These are phyloP conservation scores for Casaregolazyma suthepensis DNA, from an alignment of 1,139 yeast species.

Conservation along the genomic window DNA sequence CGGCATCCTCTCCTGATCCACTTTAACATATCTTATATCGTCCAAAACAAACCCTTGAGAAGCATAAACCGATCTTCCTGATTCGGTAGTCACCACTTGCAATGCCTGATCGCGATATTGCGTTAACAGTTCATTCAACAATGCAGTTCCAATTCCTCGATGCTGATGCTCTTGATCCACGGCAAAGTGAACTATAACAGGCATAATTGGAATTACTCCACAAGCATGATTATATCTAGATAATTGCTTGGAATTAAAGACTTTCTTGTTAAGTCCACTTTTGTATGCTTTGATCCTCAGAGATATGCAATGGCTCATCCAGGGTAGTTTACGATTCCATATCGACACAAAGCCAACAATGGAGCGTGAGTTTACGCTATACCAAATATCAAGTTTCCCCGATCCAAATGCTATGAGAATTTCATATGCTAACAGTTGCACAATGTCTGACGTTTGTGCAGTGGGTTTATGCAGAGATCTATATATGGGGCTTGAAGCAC, in stretches of 20 bases:
- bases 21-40: background rate
- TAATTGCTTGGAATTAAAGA: background rate
- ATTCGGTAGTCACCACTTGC: conserved; percentile 5
- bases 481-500: background rate
- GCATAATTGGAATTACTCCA: background rate
- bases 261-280: background rate
- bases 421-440: conserved; percentile 3
- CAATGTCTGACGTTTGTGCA: background rate
- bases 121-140: conserved; percentile 40
- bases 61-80: background rate
- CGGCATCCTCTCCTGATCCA: background rate
- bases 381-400: background rate
- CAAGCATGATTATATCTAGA: conserved; percentile 1
- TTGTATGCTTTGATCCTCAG: background rate
- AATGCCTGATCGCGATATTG: conserved; percentile 22
- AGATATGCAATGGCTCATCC: background rate
- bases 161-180: conserved; percentile 13
- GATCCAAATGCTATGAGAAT: background rate
- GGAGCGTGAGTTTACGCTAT: background rate
- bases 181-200: conserved; percentile 10
- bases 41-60: background rate
- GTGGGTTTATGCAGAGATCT: background rate
- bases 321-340: background rate
- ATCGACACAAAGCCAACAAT: conserved; percentile 2
- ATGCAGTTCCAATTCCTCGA: conserved; percentile 11